Conservation (phyloP, 2,329 filamentous ascomycete species). For the Metarhizium anisopliae region DNA sequence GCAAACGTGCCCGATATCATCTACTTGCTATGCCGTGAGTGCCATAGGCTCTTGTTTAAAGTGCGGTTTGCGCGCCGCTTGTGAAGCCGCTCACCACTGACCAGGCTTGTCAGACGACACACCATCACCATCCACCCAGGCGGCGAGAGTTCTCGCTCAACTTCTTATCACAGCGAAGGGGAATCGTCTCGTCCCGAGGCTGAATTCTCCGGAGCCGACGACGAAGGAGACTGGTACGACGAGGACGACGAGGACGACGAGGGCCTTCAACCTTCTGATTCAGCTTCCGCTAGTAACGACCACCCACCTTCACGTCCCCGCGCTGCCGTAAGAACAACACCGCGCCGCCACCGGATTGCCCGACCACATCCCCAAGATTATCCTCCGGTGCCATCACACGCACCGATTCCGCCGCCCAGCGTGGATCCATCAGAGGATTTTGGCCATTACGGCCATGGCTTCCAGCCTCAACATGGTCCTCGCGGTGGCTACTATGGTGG, state of each 20-base stretch:
- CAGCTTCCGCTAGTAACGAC: conserved; percentile 40
- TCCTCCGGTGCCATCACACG: conserved; percentile 24
- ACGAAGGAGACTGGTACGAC: conserved; percentile 32
- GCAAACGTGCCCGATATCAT: conserved; percentile 20
- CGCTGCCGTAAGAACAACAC: conserved; percentile 12
- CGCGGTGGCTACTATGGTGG: conserved; percentile 18
- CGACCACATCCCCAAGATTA: conserved; percentile 26
- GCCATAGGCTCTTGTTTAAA: conserved; percentile 6
- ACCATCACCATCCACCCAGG: conserved; percentile 16
- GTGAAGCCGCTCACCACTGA: conserved; percentile 14
- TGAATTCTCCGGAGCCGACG: conserved; percentile 22
- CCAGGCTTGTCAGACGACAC: conserved; percentile 19
- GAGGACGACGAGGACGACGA: conserved; percentile 28
- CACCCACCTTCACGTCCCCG: conserved; percentile 13
- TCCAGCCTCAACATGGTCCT: conserved; percentile 13
- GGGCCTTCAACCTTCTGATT: conserved; percentile 49
- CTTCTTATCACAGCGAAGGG: conserved; percentile 28
- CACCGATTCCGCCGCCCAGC: conserved; percentile 48
- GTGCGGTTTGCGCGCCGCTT: background rate
- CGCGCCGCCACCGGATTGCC: conserved; percentile 23
- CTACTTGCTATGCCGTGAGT: conserved; percentile 37
- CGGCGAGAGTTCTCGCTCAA: conserved; percentile 22
- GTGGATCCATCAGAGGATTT: conserved; percentile 59
- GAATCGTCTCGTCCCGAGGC: conserved; percentile 26
- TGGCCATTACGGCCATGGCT: conserved; percentile 20